Conservation (phyloP, 768 basidiomycete species). For the Pholiota microspora region DNA sequence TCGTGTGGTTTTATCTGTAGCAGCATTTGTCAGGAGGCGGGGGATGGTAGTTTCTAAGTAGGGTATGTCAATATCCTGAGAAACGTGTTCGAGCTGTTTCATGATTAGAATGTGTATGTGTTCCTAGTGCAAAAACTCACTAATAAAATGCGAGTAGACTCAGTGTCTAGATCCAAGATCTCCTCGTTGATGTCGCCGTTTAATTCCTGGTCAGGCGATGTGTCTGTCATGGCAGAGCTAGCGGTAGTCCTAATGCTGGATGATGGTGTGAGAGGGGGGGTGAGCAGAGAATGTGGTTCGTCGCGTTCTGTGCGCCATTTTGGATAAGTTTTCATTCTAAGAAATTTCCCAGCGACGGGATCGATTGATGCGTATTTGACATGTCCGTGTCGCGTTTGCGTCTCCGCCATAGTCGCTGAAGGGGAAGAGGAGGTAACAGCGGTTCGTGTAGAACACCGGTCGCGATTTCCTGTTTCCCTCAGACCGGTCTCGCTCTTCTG, state of each 20-base stretch:
- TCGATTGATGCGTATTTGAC: slow-evolving; percentile 24
- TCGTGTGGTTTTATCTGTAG: slow-evolving; percentile 1
- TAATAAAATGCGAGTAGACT: slow-evolving; percentile 34
- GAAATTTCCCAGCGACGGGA: slow-evolving; percentile 14
- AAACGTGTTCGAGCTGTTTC: slow-evolving; percentile 34
- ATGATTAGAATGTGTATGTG: neutral
- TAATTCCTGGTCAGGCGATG: slow-evolving; percentile 12
- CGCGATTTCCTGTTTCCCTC: slow-evolving; percentile 23
- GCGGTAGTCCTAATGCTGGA: slow-evolving; percentile 44
- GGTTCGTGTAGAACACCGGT: slow-evolving; percentile 21
- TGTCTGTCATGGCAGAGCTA: slow-evolving; percentile 21
- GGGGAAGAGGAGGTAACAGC: no score
- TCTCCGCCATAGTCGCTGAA: slow-evolving; percentile 6
- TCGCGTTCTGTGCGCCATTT: slow-evolving; percentile 35
- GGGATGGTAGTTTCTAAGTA: slow-evolving; percentile 27
- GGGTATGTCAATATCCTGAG: slow-evolving; percentile 25
- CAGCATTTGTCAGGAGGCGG: slow-evolving; percentile 17
- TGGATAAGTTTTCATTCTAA: slow-evolving; percentile 25
- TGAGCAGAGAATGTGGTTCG: slow-evolving; percentile 42
- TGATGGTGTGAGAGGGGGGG: slow-evolving; percentile 71
- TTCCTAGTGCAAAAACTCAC: slow-evolving; percentile 20
- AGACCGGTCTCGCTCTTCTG: no score
- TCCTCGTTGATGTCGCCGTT: slow-evolving; percentile 26
- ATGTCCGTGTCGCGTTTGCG: slow-evolving; percentile 15
- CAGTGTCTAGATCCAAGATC: slow-evolving; percentile 20